Evolutionary conservation across 129 eudicot species (phyloP), one percentile per base, ranked within the genome.

Genomic region (Cynara cardunculus): DNA sequence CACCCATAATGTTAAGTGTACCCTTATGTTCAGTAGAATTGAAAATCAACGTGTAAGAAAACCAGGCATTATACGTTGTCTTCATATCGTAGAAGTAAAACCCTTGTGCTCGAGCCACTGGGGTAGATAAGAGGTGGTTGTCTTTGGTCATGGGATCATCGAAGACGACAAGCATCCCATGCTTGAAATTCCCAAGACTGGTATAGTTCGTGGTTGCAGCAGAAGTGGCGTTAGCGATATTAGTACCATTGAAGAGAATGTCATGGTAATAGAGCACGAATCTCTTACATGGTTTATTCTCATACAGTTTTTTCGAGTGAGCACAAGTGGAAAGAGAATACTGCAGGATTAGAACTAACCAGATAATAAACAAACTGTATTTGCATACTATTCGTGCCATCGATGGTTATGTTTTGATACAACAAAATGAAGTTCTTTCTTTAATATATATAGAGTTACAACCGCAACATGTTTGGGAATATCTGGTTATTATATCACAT

Each of bases 51-150:
- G 90, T 84, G 67, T 78, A 92, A 2, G 94, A 90, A 83, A 92
- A 89, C 97, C 97, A 92, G 0, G 97, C 92, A 32, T 84, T 92
- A n/a, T 34, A 88, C 3, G 56, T 25, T 16, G 24, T 72, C 71
- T 92, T 92, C 87, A 78, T 86, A 86, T 89, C 87, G 4, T 92
- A 92, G 53, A 92, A 87, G 66, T 83, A 89, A 73, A 92, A 86
- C 25, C 97, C 97, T 65, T 92, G 97, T 0, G 94, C 97, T 39
- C 91, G 76, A 13, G 88, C 94, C 9, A 85, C 86, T 0, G 92
- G 87, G 0, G 90, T 77, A 18, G 94, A 92, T 26, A 66, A 70
- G 13, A 86, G 81, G 41, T 82, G 71, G 8, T 76, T 30, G 72
- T 92, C 94, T 73, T 21, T 71, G 18, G 94, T 92, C 39, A 92